phyloP scores from a whole-genome alignment of 2,329 filamentous ascomycete species.

The Fusarium guadeloupense region DNA sequence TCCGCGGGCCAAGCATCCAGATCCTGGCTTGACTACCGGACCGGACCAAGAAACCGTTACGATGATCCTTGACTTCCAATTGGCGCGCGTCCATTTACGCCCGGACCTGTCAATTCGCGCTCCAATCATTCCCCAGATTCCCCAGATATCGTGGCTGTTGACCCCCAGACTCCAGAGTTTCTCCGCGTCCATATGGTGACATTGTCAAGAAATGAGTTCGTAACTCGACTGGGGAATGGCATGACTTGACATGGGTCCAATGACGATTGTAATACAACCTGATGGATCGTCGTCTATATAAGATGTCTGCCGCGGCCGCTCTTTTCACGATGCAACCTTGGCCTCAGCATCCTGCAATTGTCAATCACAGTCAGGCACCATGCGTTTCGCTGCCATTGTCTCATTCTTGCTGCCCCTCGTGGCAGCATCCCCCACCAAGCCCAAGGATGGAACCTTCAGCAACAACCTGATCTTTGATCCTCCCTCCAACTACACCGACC shows the following conservation, averaged over 20 bases:
- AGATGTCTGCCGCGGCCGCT: not conserved
- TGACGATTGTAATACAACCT: not conserved
- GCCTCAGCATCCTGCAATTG: constrained; percentile 10
- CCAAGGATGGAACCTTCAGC: constrained; percentile 30
- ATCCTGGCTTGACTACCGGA: constrained; percentile 20
- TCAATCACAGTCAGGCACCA: constrained; percentile 10
- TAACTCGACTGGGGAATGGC: not conserved
- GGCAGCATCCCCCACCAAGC: constrained; percentile 18
- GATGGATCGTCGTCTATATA: constrained; percentile 12
- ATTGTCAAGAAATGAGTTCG: not conserved
- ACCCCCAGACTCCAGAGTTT: constrained; percentile 20
- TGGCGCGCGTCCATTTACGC: constrained; percentile 22
- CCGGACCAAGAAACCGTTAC: constrained; percentile 2
- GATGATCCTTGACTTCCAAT: constrained; percentile 1
- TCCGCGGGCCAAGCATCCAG: not conserved
- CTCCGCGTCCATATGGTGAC: constrained; percentile 16
- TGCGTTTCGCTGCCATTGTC: constrained; percentile 27
- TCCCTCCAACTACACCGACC: constrained; percentile 54
- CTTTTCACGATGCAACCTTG: not conserved
- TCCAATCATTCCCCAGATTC: constrained; percentile 29
- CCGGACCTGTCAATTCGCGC: constrained; percentile 9
- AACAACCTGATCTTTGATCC: constrained; percentile 54
- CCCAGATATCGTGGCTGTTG: constrained; percentile 13
- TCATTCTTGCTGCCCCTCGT: constrained; percentile 27
- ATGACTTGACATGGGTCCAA: constrained; percentile 12